Evolutionary conservation across 805 yeast species (phyloP), one percentile per base, ranked within the genome.

Genomic region (Saccharomycopsis capsularis): DNA sequence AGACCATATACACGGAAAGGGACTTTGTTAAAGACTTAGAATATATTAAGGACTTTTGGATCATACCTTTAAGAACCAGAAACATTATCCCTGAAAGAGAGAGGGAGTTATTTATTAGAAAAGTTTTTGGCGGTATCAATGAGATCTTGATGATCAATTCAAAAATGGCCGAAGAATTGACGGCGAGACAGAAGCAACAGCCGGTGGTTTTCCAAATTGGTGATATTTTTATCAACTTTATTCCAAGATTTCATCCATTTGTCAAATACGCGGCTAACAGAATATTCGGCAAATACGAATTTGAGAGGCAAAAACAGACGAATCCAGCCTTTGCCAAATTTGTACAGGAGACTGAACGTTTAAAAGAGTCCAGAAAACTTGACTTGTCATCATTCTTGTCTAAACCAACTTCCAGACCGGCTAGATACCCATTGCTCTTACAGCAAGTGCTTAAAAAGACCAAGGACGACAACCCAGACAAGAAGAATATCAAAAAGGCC

Each of bases 21-120:
- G 95, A 93, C 56, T 93, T 90, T 64, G 95, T 93, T 46, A 90
- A 89, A 67, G 96, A 93, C 60, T 71, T 93, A 59, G 99, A 93
- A 64, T 86, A 90, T 56, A 74, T 93, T 58, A 79, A 95, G 40
- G 98, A 93, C 63, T 88, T 85, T 56, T 93, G 96, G 80, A 90
- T 93, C 63, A 78, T 87, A 66, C 96, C 98, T 2, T 70, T 93
- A 48, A 74, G 95, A 5, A 88, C 85, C 56, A 82, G 93, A 0
- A 85, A 83, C 58, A 84, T 89, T 52, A 89, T 95, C 46, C 93
- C 96, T 1, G 89, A 85, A 46, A 73, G 82, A 48, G 91, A 95
- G 56, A 75, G 97, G 38, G 97, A 91, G 54, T 85, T 87, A 59
- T 91, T 93, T 60, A 85, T 91, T 25, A 76, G 93, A 48, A 86